These are phyloP conservation scores for Colletotrichum kahawae DNA, from an alignment of 2,329 filamentous ascomycete species.

Conservation along the genomic window DNA sequence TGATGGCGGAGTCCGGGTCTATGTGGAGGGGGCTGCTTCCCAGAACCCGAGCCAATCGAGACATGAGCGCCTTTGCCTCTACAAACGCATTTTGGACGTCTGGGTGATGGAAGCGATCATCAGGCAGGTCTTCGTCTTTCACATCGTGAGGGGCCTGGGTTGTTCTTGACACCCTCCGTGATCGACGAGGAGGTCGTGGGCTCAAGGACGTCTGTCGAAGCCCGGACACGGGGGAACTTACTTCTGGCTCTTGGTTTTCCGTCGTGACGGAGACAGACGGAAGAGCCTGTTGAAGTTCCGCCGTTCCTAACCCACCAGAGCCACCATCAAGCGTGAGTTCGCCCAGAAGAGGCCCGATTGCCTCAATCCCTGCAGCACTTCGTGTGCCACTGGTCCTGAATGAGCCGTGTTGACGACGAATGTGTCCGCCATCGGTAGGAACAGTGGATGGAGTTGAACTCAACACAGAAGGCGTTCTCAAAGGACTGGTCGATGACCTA, in stretches of 20 bases:
- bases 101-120: conserved; percentile 39
- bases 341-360: neutral
- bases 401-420: neutral
- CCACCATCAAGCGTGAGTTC: neutral
- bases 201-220: neutral
- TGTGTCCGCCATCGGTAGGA: neutral
- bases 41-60: conserved; percentile 34
- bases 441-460: neutral
- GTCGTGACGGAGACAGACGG: neutral
- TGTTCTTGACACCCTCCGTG: neutral
- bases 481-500: neutral
- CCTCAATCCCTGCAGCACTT: neutral
- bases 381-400: neutral
- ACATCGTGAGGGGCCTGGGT: conserved; percentile 22
- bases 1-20: conserved; percentile 44
- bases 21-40: conserved; percentile 36
- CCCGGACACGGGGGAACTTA: neutral
- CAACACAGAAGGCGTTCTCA: neutral
- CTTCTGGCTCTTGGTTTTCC: neutral
- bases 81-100: conserved; percentile 38
- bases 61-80: conserved; percentile 37
- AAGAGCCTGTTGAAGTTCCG: neutral
- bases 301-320: neutral
- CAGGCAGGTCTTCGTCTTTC: conserved; percentile 35
- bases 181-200: neutral